Evolutionary conservation across 805 yeast species (phyloP), one percentile per base, ranked within the genome.

Genomic region (Kuraishia molischiana): DNA sequence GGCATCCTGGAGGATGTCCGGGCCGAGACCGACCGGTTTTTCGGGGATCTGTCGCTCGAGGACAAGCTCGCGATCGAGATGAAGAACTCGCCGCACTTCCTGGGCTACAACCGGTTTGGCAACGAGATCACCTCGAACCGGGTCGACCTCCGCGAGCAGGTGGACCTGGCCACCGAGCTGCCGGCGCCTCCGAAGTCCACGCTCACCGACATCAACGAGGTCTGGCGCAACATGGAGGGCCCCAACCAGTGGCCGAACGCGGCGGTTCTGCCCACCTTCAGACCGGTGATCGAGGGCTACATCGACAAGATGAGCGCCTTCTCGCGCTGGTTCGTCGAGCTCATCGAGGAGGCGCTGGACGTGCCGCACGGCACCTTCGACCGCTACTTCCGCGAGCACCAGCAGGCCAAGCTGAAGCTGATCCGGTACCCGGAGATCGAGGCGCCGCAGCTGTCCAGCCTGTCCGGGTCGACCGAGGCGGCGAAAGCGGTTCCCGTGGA

Each of bases 111-210:
- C 22, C 56, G 66, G 28, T 56, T 76, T 19, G 81, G 78, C 5
- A 72, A 74, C 41, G 82, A 76, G 47, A 67, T 71, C 37, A 75
- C 82, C 0, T 74, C 75, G 10, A 58, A 59, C 18, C 58, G 58
- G 19, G 62, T 70, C 3, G 84, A 77, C 48, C 66, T 77, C 67
- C 58, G 82, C 40, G 84, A 77, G 47, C 83, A 77, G 53, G 67
- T 70, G 41, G 83, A 77, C 48, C 58, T 77, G 39, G 81, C 74
- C 4, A 72, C 77, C 4, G 74, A 67, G 41, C 52, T 69, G 24
- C 63, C 69, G 3, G 62, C 66, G 9, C 74, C 74, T 1, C 42
- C 39, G 15, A 32, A 46, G 6, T 38, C 31, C 6, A 36, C 40
- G 18, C 24, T 31, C 10, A 44, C 42, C 3, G 42, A 49, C 15